These are phyloP conservation scores for Fusarium ambrosium DNA, from an alignment of 2,329 filamentous ascomycete species.

Conservation along the genomic window DNA sequence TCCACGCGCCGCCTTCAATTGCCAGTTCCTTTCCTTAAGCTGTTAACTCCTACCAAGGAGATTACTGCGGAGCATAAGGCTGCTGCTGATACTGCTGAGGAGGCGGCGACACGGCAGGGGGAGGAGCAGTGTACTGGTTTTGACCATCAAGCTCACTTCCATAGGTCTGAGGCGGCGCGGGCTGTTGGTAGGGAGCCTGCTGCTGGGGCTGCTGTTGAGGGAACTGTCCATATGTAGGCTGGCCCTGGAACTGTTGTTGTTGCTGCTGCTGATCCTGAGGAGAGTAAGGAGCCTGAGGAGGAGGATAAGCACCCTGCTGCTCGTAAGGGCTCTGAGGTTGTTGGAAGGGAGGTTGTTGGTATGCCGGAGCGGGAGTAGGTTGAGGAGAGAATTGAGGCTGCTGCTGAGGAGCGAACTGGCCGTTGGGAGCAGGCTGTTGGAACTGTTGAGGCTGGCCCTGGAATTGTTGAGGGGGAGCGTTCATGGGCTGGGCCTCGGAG, in stretches of 20 bases:
- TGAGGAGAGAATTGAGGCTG: conserved; percentile 32
- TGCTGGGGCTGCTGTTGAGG: conserved; percentile 39
- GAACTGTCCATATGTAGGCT: conserved; percentile 40
- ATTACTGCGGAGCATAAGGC: conserved; percentile 21
- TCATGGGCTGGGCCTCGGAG: conserved; percentile 42
- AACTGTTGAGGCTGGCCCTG: conserved; percentile 25
- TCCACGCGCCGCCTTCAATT: neutral
- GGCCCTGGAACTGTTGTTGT: conserved; percentile 12
- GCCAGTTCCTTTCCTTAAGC: neutral
- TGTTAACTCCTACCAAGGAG: conserved; percentile 14
- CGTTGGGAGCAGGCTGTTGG: conserved; percentile 15
- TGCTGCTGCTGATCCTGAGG: conserved; percentile 34
- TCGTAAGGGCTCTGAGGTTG: conserved; percentile 48
- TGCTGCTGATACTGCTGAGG: conserved; percentile 42
- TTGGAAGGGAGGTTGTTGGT: conserved; percentile 39
- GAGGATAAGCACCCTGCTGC: conserved; percentile 45
- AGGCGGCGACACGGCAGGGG: conserved; percentile 31
- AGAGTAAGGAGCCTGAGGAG: conserved; percentile 39
- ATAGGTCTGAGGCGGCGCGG: conserved; percentile 19
- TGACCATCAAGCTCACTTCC: conserved; percentile 36
- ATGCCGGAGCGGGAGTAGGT: conserved; percentile 10
- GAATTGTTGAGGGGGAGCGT: neutral
- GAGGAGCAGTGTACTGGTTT: conserved; percentile 30
- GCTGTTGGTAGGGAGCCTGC: conserved; percentile 33
- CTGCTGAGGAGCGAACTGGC: conserved; percentile 24